These are phyloP conservation scores for Metschnikowia kofuensis DNA, from an alignment of 805 yeast species.

Conservation along the genomic window DNA sequence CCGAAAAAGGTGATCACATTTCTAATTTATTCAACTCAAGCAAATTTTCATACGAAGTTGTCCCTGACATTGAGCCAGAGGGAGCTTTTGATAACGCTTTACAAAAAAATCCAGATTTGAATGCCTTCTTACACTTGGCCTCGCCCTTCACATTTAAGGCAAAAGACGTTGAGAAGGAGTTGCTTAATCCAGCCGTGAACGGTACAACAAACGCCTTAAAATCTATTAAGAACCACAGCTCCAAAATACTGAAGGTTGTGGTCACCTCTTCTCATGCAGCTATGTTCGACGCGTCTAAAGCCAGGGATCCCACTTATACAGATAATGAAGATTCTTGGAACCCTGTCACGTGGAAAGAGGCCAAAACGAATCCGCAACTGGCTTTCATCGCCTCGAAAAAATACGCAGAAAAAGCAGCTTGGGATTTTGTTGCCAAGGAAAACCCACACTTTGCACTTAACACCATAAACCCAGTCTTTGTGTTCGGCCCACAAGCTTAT, in stretches of 20 bases:
- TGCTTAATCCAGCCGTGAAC: constrained; percentile 51
- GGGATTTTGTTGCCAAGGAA: constrained; percentile 27
- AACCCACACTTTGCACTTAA: constrained; percentile 40
- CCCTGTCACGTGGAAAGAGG: constrained; percentile 50
- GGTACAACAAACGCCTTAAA: constrained; percentile 16
- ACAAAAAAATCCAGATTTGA: constrained; percentile 46
- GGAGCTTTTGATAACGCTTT: constrained; percentile 47
- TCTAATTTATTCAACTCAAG: constrained; percentile 26
- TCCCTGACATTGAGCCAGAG: constrained; percentile 44
- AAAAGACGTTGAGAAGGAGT: constrained; percentile 46
- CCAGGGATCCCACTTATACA: constrained; percentile 26
- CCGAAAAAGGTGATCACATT: constrained; percentile 20
- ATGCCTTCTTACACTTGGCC: constrained; percentile 58
- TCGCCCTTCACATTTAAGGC: constrained; percentile 52
- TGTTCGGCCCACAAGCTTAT: constrained; percentile 27
- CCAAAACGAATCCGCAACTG: constrained; percentile 17
- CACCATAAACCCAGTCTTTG: constrained; percentile 22
- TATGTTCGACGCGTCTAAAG: constrained; percentile 18
- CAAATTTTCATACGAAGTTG: constrained; percentile 42
- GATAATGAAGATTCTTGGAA: constrained; percentile 48
- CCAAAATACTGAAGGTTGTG: constrained; percentile 11
- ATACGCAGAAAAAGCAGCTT: constrained; percentile 35
- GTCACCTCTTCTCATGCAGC: constrained; percentile 16
- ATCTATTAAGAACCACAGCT: constrained; percentile 11
- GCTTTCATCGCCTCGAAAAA: constrained; percentile 40